Evolutionary conservation across 495 filamentous ascomycete species (phyloP).

Genomic region (Xylaria palmicola): DNA sequence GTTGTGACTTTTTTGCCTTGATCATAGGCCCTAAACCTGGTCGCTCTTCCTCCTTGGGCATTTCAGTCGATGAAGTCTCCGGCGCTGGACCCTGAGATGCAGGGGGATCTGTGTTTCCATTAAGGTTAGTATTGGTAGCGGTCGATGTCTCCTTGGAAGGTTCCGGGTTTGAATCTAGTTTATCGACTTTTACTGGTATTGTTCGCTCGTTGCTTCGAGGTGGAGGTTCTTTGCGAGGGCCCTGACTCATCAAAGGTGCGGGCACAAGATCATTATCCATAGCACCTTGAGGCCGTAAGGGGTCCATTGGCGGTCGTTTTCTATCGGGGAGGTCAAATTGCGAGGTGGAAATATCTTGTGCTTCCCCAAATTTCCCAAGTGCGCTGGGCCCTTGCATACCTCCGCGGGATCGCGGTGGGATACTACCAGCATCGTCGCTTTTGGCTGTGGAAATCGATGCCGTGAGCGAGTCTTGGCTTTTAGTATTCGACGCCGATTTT

Average conservation of each 20-base stretch:
- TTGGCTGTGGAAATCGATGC: constrained; percentile 40
- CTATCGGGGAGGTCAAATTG: constrained; percentile 50
- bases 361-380: constrained; percentile 36
- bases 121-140: constrained; percentile 16
- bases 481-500: constrained; percentile 48
- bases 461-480: constrained; percentile 57
- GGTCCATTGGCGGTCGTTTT: constrained; percentile 54
- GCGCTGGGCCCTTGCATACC: constrained; percentile 40
- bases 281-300: constrained; percentile 38
- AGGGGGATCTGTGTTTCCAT: constrained; percentile 19
- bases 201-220: constrained; percentile 46
- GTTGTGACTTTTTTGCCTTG: constrained; percentile 65
- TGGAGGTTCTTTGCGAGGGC: constrained; percentile 46
- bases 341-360: constrained; percentile 35
- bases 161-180: constrained; percentile 10
- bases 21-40: constrained; percentile 91
- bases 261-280: constrained; percentile 49
- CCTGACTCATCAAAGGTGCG: constrained; percentile 53
- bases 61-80: constrained; percentile 22
- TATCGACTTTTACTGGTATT: constrained; percentile 13
- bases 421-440: constrained; percentile 47
- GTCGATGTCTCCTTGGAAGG: constrained; percentile 14
- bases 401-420: constrained; percentile 50
- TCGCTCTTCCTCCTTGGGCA: constrained; percentile 53
- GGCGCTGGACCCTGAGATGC: constrained; percentile 22